Base-by-base conservation (phyloP, 2,329 filamentous ascomycete genomes). In the Sodiomyces alkalinus region DNA sequence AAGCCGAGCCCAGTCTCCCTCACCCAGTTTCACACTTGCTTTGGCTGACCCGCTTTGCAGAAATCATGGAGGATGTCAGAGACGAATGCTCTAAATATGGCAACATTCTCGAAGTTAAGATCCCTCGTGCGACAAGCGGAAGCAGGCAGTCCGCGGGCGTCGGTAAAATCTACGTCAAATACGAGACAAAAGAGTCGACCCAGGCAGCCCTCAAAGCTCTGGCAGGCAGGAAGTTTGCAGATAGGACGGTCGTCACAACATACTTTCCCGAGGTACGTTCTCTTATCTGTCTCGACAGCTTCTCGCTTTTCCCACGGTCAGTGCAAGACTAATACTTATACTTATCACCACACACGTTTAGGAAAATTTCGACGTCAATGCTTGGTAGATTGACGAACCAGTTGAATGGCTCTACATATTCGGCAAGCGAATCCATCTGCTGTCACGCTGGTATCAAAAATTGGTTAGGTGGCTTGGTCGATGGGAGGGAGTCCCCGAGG, bases 131-230 rank as follows among this genome's bases (percentile, higher is more conserved):
- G 2, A 74, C 71, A 14, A 80, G 81, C 41, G 83, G 81, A 27
- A 81, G 75, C 51, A 74, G 85, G 42, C 79, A 90, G 48, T 81
- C 78, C 14, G 71, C 82, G 17, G 90, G 90, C 26, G 85, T 98
- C 14, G 90, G 90, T 49, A 98, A 96, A 65, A 96, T 99, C 41
- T 98, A 78, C 49, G 77, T 98, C 60, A 96, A 94, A 52, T 98
- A 83, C 47, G 81, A 90, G 39, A 70, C 64, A 3, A 59, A 69
- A 3, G 82, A 85, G 28, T 73, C 76, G 7, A 81, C 87, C 13
- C 77, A 80, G 37, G 86, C 81, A 45, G 92, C 90, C 6, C 62
- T 98, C 32, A 75, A 78, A 44, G 77, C 83, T n/a, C 62, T 99
- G 42, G 90, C 92, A 17, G 90, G 90, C 26, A 71, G 92, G 39